Conservation (phyloP, 345 rosid species). For the Populus nigra region DNA sequence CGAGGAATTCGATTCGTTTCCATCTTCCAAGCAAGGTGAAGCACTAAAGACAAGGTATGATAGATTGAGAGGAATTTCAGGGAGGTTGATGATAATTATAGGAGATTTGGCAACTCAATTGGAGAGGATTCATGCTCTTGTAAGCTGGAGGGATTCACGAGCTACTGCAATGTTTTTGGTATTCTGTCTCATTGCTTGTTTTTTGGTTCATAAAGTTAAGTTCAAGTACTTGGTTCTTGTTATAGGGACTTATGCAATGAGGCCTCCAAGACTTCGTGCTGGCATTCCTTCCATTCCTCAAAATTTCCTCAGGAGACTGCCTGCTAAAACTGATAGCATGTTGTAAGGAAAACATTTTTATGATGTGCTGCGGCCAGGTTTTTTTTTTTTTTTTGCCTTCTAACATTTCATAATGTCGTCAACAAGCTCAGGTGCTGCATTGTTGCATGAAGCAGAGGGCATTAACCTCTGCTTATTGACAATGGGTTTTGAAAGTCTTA, state of each 20-base stretch:
- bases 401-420: background rate
- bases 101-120: conserved; percentile 13
- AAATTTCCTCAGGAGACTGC: conserved; percentile 5
- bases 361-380: background rate
- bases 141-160: conserved; percentile 11
- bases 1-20: conserved; percentile 50
- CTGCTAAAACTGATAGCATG: conserved; percentile 4
- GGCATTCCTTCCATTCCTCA: background rate
- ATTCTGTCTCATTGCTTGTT: background rate
- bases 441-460: background rate
- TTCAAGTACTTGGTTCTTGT: background rate
- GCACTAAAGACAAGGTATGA: conserved; percentile 27
- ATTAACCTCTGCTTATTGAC: background rate
- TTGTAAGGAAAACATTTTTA: background rate
- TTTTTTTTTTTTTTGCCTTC: background rate
- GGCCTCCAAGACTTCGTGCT: conserved; percentile 1
- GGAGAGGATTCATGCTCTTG: conserved; percentile 2
- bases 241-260: background rate
- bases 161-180: conserved; percentile 1
- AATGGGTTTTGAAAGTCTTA: background rate
- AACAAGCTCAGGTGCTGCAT: background rate
- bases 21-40: conserved; percentile 25
- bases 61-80: conserved; percentile 40
- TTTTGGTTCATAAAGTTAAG: background rate
- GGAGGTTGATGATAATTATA: conserved; percentile 22